Base-by-base conservation (phyloP, 2,329 filamentous ascomycete genomes). In the Chaetomiaceae sp. region DNA sequence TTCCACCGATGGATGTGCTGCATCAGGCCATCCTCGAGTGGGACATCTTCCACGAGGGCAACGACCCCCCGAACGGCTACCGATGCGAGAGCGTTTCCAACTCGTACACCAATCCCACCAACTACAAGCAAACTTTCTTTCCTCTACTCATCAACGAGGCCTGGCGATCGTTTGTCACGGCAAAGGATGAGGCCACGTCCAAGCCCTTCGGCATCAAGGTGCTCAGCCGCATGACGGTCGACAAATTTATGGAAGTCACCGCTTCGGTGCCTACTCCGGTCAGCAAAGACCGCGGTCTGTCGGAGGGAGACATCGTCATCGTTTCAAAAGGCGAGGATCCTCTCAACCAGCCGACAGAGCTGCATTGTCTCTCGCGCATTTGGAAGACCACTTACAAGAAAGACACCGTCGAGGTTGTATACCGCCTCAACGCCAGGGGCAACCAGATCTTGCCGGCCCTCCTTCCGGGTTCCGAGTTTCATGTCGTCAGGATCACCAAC, bases 11-110 rank as follows among this genome's bases (percentile, higher is more conserved):
- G 70, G 86, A 89, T 33, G 77, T 82, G 14, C 72, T 99, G 25
- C 93, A 97, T 65, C 85, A 87, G 61, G 85, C 85, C 16, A 89
- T 99, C 44, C 79, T 99, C 3, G 81, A 86, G 50, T 99, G 93
- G 93, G 88, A 99, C 58, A 95, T 95, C 58, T 99, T 96, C 67
- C 87, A 96, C 62, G 74, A 83, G 40, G 89, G 90, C 23, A 89
- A 91, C 62, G 87, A 91, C 53, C 93, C 93, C 5, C 91, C 93
- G 0, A 85, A 81, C 45, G 82, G 82, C 14, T 83, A 84, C 42
- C 77, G 82, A 39, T 95, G 92, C 63, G 82, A 78, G 41, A 75
- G 82, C 48, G 92, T 99, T 10, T 83, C 86, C 5, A 85, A 88
- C 55, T 82, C 81, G 0, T 99, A 96, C 68, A 68, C 74, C 23